These are phyloP conservation scores for Phialophora macrospora DNA, from an alignment of 2,329 filamentous ascomycete genomes.

Conservation along the genomic window DNA sequence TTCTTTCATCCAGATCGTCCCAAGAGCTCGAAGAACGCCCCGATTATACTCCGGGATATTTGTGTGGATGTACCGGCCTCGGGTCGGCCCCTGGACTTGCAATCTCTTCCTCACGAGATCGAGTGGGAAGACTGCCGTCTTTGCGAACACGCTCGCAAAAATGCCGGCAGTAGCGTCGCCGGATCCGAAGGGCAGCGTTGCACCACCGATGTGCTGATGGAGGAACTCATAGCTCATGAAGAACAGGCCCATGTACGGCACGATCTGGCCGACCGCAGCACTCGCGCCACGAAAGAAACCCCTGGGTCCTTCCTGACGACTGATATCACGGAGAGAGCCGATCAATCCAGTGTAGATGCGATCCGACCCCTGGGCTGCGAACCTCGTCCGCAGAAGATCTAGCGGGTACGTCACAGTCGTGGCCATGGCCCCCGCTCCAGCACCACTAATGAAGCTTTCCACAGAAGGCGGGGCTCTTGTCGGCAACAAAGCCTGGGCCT, in stretches of 20 bases:
- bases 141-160: constrained; percentile 77
- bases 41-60: constrained; percentile 81
- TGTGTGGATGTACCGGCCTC: constrained; percentile 75
- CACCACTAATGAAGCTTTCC: constrained; percentile 83
- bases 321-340: constrained; percentile 73
- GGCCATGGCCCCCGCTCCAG: constrained; percentile 77
- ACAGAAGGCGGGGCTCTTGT: constrained; percentile 66
- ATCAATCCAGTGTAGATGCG: constrained; percentile 77
- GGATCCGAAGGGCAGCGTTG: constrained; percentile 71
- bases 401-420: constrained; percentile 89
- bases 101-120: constrained; percentile 91
- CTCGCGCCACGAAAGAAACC: constrained; percentile 90
- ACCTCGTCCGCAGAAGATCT: constrained; percentile 89
- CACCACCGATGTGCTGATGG: constrained; percentile 61
- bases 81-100: constrained; percentile 91
- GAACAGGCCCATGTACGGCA: constrained; percentile 97
- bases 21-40: constrained; percentile 68
- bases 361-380: constrained; percentile 87
- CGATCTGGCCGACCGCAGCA: constrained; percentile 82
- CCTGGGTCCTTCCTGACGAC: constrained; percentile 69
- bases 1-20: constrained; percentile 71
- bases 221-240: constrained; percentile 86
- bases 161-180: constrained; percentile 85
- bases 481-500: constrained; percentile 64
- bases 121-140: constrained; percentile 89